Evolutionary conservation across 2,329 filamentous ascomycete species (phyloP), one percentile per base, ranked within the genome.

Genomic region (Canariomyces notabilis): DNA sequence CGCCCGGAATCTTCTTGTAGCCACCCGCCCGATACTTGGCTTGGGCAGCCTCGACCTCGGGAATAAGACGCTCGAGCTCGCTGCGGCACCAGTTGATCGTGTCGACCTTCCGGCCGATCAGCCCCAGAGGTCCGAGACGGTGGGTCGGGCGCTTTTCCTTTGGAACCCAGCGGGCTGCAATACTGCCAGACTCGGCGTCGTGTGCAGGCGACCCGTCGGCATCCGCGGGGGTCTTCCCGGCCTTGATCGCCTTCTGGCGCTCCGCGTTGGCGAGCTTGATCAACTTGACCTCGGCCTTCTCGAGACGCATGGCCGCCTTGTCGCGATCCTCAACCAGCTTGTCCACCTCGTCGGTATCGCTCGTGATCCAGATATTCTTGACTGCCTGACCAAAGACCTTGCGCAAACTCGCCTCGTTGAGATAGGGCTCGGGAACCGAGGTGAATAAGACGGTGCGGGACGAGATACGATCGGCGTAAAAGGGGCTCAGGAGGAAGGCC

Each of bases 391-490:
- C 89, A 59, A 96, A 95, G 54, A 95, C 82, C 56, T 81, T 80
- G 51, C 86, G 81, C 45, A 96, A 72, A 57, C 81, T 85, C n/a
- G 75, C 74, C 64, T 90, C 82, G 57, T 89, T 79, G 42, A 93
- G 77, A 54, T 94, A 95, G 6, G 81, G 71, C 16, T 81, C 70
- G 2, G 91, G 91, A 1, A 96, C 89, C 2, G 87, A 85, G 2
- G 89, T 85, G 65, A 95, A 89, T 11, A 98, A 80, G 1, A 97
- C 86, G 1, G 90, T 96, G 44, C 89, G 82, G 2, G 90, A 91
- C 2, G 91, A 96, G 37, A 96, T 82, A 47, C 90, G 86, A 59
- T 83, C 85, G 43, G 89, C 79, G 63, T 94, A 94, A 38, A 87
- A 74, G 9, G 89, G 89, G 9, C 89, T 90, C 45, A 94, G 78